Evolutionary conservation across 2,329 filamentous ascomycete genomes (phyloP), one percentile per base, ranked within the genome.

Genomic region (Fusarium pseudograminearum): DNA sequence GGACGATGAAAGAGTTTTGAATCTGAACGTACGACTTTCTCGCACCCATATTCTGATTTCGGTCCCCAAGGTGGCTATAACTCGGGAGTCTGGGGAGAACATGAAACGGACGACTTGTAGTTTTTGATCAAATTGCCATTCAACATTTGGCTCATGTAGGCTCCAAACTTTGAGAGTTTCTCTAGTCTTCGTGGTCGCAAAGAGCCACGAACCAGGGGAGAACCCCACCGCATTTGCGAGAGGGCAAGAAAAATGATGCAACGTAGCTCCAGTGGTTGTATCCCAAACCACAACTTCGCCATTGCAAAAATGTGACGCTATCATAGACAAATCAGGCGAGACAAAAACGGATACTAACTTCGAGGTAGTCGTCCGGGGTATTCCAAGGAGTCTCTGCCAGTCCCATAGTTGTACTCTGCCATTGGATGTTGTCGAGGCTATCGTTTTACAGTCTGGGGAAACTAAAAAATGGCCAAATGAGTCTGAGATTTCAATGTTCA

Each of bases 221-320:
- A 56, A n/a, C 12, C 1, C 0, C 3, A 31, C 15, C 4, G 0
- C 0, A 3, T 1, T 0, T 14, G 18, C 7, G 20, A 0, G 0
- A 2, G 16, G 7, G 3, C 7, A 15, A 22, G 22, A 38, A 6
- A 38, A 26, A 2, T 12, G 4, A 0, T 30, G 5, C 16, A 30
- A n/a, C 15, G 7, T 1, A 0, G 26, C 24, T 1, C 44, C 53
- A 4, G 42, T 50, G 2, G 0, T 11, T 1, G 53, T 18, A 4
- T 51, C n/a, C 53, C 42, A 38, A 8, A 18, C 10, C 11, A 4
- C 12, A n/a, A 46, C 1, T 0, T 1, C 3, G 2, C 7, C 15
- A 10, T 24, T 4, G 0, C 0, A 1, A 4, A 10, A 30, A 18
- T 3, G 22, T 3, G 26, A 20, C 9, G 14, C 2, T 24, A 31